Percentiles rank a stretch among this genome's conserved stretches.
Conservation (phyloP, 75 land plant genomes). For the Sequoia sempervirens region DNA sequence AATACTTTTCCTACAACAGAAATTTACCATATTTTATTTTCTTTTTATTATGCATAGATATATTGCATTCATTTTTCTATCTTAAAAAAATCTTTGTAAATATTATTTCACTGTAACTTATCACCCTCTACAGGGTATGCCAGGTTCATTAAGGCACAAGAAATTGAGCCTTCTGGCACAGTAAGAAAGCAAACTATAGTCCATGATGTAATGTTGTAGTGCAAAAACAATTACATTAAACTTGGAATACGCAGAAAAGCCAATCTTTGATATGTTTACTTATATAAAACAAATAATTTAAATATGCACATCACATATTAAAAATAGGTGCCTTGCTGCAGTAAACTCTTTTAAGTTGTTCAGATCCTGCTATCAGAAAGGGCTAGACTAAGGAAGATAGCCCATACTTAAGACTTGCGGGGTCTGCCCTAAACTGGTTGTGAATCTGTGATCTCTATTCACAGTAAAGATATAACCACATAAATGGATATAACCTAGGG, state of each 20-base stretch:
- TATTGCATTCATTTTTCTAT: background rate
- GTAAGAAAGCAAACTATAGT: background rate
- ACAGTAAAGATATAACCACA: background rate
- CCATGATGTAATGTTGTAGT: background rate
- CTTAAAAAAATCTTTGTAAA: background rate
- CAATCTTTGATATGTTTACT: background rate
- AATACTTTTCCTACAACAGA: too few species aligned
- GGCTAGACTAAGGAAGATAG: background rate
- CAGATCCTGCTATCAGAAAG: background rate
- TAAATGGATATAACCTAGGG: background rate
- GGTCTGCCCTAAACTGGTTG: background rate
- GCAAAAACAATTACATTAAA: background rate
- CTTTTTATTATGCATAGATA: background rate
- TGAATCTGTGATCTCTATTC: background rate
- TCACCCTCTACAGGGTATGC: background rate
- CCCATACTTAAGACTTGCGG: background rate
- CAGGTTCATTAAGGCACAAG: background rate
- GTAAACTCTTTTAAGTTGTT: background rate
- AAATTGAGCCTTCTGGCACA: background rate
- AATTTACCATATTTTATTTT: too few species aligned
- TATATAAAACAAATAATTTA: background rate
- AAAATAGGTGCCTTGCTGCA: background rate
- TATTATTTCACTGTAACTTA: background rate
- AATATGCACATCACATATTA: background rate
- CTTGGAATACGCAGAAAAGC: background rate